Conservation (phyloP, 139 green algal genomes). For the Coelastrella sp. region DNA sequence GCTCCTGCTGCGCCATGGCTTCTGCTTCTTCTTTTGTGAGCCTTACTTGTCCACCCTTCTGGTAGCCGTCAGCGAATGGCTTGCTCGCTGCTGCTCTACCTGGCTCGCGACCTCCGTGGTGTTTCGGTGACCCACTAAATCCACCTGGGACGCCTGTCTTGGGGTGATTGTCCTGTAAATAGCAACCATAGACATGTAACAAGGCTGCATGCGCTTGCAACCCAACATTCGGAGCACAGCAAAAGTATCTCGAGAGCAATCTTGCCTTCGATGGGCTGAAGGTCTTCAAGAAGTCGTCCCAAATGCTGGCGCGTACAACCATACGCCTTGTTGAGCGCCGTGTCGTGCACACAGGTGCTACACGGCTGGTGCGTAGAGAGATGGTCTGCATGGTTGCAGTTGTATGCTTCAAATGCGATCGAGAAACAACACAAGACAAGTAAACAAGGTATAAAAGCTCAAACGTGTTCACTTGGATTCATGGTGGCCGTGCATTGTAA, state of each 20-base stretch:
- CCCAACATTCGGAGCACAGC: too few relatives aligned
- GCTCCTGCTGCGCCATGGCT: neutral
- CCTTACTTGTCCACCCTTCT: neutral
- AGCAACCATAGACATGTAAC: too few relatives aligned
- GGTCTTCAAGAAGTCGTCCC: neutral
- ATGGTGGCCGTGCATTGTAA: neutral
- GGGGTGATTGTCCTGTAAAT: neutral
- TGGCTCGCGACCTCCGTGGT: constrained; percentile 1
- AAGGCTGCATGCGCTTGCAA: too few relatives aligned
- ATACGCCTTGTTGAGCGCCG: neutral
- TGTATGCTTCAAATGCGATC: neutral
- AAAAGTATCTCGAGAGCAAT: too few relatives aligned
- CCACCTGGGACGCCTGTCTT: neutral
- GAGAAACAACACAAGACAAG: too few relatives aligned
- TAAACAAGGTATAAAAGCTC: too few relatives aligned
- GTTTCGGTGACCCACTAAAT: neutral
- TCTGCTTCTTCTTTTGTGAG: neutral
- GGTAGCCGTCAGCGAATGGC: neutral
- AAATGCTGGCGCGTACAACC: neutral
- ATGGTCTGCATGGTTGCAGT: neutral
- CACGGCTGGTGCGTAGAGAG: neutral
- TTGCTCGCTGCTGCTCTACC: neutral
- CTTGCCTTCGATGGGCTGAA: constrained; percentile 9
- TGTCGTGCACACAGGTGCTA: neutral
- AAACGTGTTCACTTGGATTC: too few relatives aligned